Conservation (phyloP, 148 eudicot species). For the Chenopodium suecicum region DNA sequence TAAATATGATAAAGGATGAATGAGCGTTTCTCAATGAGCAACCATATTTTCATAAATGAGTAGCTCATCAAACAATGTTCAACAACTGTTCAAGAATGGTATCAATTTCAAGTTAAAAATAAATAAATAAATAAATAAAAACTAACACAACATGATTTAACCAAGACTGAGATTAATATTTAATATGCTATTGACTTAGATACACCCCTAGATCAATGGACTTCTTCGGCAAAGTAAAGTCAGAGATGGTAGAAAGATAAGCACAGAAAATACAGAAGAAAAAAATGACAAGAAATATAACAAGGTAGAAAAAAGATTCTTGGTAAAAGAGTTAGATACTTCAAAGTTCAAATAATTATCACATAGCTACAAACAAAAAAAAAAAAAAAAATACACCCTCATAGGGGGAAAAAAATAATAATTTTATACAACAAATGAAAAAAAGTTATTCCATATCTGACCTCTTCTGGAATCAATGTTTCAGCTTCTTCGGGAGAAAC, state of each 20-base stretch:
- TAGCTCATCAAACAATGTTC: background rate
- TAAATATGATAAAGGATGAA: background rate
- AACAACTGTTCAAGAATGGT: background rate
- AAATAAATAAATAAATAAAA: no score
- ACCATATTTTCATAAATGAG: background rate
- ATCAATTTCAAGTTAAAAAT: no score
- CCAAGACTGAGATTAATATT: background rate
- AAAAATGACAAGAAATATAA: background rate
- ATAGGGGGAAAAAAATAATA: background rate
- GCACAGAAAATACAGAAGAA: background rate
- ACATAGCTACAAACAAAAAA: background rate
- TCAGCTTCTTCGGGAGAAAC: conserved; percentile 92
- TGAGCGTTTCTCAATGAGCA: background rate
- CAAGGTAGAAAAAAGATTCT: background rate
- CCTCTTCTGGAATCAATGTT: conserved; percentile 86
- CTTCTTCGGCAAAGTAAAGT: background rate
- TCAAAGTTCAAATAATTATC: background rate
- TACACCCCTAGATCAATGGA: background rate
- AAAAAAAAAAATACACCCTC: background rate
- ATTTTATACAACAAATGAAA: background rate
- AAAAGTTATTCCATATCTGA: conserved; percentile 24
- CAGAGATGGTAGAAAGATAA: background rate
- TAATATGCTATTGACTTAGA: background rate
- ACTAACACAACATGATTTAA: background rate
- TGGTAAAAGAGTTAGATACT: background rate